Conservation (phyloP, 257 asterid species). For the Phtheirospermum japonicum region DNA sequence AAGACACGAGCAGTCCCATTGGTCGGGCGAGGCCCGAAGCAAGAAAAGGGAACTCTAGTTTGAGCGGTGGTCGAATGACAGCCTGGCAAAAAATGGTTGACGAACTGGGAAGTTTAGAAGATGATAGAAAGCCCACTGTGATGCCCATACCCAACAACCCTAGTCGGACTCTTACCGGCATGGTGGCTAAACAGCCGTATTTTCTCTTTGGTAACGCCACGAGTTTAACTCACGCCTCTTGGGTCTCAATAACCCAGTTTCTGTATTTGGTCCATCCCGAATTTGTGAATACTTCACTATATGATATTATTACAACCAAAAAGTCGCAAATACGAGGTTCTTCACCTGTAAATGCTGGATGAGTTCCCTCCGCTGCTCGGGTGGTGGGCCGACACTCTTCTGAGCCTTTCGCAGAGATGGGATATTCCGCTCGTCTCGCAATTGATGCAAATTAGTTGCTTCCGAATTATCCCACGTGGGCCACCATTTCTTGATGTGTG, state of each 20-base stretch:
- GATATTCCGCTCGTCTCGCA: slow-evolving; percentile 42
- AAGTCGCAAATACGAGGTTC: no score
- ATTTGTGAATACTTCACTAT: slow-evolving; percentile 49
- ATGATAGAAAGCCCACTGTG: slow-evolving; percentile 37
- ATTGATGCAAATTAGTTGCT: slow-evolving; percentile 46
- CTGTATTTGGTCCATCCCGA: slow-evolving; percentile 75
- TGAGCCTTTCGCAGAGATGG: slow-evolving; percentile 57
- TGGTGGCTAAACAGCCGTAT: slow-evolving; percentile 72
- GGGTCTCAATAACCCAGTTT: slow-evolving; percentile 77
- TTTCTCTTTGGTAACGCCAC: slow-evolving; percentile 65
- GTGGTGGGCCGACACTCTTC: slow-evolving; percentile 41
- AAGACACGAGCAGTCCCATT: slow-evolving; percentile 31
- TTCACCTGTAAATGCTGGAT: slow-evolving; percentile 48
- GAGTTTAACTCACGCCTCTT: slow-evolving; percentile 46
- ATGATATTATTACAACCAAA: no score
- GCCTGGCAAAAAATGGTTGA: slow-evolving; percentile 32
- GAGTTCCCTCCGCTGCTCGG: slow-evolving; percentile 50
- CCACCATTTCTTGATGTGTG: slow-evolving; percentile 64
- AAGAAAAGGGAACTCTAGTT: slow-evolving; percentile 33
- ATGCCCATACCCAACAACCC: slow-evolving; percentile 40
- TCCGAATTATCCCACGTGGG: slow-evolving; percentile 88
- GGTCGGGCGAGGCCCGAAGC: slow-evolving; percentile 42
- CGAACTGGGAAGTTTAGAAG: slow-evolving; percentile 33
- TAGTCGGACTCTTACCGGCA: slow-evolving; percentile 40
- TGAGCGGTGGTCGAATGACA: slow-evolving; percentile 29